These are phyloP conservation scores for Thermomucor indicae-seudaticae DNA, from an alignment of 371 early-diverging fungal species.

Conservation along the genomic window DNA sequence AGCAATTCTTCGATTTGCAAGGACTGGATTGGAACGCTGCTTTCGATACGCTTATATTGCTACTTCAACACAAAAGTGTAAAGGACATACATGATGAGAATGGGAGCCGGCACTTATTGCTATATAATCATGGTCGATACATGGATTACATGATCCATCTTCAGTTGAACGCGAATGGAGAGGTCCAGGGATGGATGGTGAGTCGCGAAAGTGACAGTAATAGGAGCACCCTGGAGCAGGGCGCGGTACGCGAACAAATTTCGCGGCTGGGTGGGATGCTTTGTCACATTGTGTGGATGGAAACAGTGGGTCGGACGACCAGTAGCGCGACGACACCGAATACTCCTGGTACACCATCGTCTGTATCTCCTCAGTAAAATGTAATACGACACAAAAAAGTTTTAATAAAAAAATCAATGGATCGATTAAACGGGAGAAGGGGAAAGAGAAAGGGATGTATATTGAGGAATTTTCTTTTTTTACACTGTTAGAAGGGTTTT, in stretches of 20 bases:
- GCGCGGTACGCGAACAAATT: constrained; percentile 32
- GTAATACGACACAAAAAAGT: too few species aligned
- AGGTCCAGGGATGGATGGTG: constrained; percentile 35
- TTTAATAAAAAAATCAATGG: too few species aligned
- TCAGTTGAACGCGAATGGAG: constrained; percentile 4
- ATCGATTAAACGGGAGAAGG: too few species aligned
- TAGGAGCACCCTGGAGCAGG: constrained; percentile 8
- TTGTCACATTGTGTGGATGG: constrained; percentile 29
- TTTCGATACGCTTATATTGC: constrained; percentile 16
- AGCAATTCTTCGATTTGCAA: constrained; percentile 11
- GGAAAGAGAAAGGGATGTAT: too few species aligned
- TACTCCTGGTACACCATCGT: too few species aligned
- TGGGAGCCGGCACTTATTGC: constrained; percentile 23
- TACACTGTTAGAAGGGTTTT: too few species aligned
- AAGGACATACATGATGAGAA: constrained; percentile 22
- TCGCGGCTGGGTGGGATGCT: constrained; percentile 22
- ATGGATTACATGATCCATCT: constrained; percentile 43
- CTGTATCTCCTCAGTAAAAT: too few species aligned
- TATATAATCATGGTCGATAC: constrained; percentile 29
- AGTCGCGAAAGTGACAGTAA: constrained; percentile 23
- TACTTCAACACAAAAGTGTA: constrained; percentile 8
- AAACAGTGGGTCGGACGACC: neutral
- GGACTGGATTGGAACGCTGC: constrained; percentile 28
- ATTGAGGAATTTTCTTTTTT: too few species aligned
- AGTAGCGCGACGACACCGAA: too few species aligned